A percentile compares a stretch with the other conserved stretches of the same genome.
phyloP scores from a whole-genome alignment of 495 filamentous ascomycete species.

The Extremus antarcticus region DNA sequence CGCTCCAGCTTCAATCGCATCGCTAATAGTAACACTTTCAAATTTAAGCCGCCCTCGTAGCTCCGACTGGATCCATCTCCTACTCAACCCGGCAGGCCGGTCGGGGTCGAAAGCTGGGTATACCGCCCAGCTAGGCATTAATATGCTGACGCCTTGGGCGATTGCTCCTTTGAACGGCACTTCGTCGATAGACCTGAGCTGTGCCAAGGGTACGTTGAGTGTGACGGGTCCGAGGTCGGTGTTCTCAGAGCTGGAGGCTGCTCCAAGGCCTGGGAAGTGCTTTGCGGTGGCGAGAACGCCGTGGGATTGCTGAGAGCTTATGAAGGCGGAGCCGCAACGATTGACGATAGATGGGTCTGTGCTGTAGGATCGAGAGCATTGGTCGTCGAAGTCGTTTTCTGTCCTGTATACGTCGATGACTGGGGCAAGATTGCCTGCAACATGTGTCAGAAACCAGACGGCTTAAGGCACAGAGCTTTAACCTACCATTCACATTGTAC shows the following conservation, averaged over 20 bases:
- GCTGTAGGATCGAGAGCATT: not conserved
- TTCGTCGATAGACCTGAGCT: not conserved
- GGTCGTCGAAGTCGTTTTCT: not conserved
- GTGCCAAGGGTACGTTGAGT: not conserved
- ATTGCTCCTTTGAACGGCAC: not conserved
- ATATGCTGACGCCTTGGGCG: not conserved
- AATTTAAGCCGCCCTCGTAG: not conserved
- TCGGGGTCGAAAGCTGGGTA: not conserved
- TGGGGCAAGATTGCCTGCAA: not conserved
- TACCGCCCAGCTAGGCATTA: not conserved
- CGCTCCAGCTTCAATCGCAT: not conserved
- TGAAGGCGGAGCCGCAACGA: not conserved
- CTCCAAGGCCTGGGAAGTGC: constrained; percentile 1
- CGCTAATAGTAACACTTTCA: not conserved
- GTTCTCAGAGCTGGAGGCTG: not conserved
- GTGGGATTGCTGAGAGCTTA: not conserved
- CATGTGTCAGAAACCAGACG: no score
- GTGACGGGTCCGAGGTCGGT: not conserved
- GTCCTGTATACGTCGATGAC: not conserved
- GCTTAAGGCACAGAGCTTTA: no score
- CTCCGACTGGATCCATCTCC: not conserved
- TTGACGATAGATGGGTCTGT: not conserved
- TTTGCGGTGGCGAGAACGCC: not conserved
- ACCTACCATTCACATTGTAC: not conserved
- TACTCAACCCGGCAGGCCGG: not conserved